phyloP scores from a whole-genome alignment of 345 rosid species.

The Camelina sativa region DNA sequence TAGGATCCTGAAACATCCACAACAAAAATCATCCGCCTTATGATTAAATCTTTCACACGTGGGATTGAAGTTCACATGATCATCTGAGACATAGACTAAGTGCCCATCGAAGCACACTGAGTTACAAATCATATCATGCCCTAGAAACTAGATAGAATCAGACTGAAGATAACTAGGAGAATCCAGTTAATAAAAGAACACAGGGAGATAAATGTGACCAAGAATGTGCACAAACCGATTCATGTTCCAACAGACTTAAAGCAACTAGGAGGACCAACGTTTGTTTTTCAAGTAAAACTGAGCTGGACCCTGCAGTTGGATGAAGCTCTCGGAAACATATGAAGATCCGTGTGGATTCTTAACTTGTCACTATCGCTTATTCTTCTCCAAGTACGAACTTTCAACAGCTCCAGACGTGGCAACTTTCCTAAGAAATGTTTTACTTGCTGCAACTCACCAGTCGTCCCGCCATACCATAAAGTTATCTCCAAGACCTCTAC shows the following conservation, averaged over 20 bases:
- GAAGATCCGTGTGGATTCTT: not conserved
- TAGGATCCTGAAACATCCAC: no score
- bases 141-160: not conserved
- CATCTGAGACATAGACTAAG: no score
- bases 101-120: no score
- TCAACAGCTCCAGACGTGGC: not conserved
- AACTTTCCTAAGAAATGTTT: slow-evolving; percentile 13
- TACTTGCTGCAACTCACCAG: not conserved
- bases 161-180: not conserved
- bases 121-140: no score
- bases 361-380: no score
- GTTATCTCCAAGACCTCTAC: not conserved
- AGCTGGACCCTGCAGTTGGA: not conserved
- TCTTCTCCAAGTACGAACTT: not conserved
- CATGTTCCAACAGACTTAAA: no score
- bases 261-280: not conserved
- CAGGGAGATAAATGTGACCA: not conserved
- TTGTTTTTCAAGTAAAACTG: not conserved
- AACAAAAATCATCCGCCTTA: no score
- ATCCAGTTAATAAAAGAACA: not conserved
- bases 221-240: not conserved
- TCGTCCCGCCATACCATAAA: not conserved
- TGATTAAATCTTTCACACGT: no score
- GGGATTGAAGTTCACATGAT: no score
- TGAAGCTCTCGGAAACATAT: not conserved